Conservation (phyloP, 2,329 filamentous ascomycete genomes). For the Aspergillus pseudoglaucus region DNA sequence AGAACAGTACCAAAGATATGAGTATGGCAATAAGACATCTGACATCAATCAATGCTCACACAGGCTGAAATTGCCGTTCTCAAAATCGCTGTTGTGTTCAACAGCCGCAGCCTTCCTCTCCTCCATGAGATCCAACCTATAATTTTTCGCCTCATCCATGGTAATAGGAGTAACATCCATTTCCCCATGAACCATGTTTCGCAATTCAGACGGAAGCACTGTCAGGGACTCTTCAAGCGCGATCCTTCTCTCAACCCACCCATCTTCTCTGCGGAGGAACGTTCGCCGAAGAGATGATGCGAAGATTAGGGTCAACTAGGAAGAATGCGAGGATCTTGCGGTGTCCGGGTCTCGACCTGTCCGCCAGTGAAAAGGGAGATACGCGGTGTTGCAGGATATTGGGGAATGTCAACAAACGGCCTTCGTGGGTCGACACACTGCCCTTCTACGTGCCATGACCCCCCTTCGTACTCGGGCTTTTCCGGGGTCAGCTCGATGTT, state of each 20-base stretch:
- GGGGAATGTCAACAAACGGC: conserved; percentile 16
- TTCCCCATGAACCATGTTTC: conserved; percentile 18
- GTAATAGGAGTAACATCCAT: conserved; percentile 20
- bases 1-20: too few species aligned
- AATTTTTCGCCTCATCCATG: conserved; percentile 31
- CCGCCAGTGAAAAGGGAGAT: conserved; percentile 13
- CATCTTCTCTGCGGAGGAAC: conserved; percentile 15
- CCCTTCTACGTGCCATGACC: conserved; percentile 42
- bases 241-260: neutral
- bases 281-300: conserved; percentile 20
- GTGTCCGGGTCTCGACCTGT: conserved; percentile 15
- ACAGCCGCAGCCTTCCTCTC: conserved; percentile 6
- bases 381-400: conserved; percentile 27
- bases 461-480: conserved; percentile 48
- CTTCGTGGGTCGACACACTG: conserved; percentile 10
- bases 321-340: conserved; percentile 22
- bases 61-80: conserved; percentile 4
- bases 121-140: conserved; percentile 21
- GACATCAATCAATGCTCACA: conserved; percentile 9
- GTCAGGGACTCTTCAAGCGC: too few species aligned
- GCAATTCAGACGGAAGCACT: conserved; percentile 12
- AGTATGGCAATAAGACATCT: too few species aligned
- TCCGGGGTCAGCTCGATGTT: conserved; percentile 56
- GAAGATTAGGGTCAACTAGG: conserved; percentile 18
- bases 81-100: conserved; percentile 3